Base-by-base conservation (phyloP, 805 yeast species). In the Metschnikowia similis region DNA sequence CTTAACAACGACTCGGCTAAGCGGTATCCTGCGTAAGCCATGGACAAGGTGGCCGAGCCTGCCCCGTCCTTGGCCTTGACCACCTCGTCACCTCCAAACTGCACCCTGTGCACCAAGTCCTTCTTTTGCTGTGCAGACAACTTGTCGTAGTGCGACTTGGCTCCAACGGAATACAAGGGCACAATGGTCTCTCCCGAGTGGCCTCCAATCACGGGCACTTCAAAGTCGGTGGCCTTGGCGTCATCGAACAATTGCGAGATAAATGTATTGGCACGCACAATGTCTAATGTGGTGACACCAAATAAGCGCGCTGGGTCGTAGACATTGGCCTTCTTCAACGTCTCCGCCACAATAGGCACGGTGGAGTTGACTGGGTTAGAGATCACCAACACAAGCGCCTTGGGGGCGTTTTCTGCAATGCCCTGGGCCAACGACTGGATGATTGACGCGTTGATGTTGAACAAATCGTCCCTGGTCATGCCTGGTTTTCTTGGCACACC, bases 171-270 rank as follows among this genome's bases (percentile, higher is more conserved):
- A 66, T 85, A 81, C 58, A 90, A 76, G 48, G 97, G 97, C 38
- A 90, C 94, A 64, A 90, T 90, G 45, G 97, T 90, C 65, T 86
- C 92, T 56, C 97, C 97, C 31, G 96, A 88, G 76, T 90, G 97
- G 47, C 97, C 97, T 54, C 97, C 97, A 58, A 90, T 75, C 48
- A 91, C 96, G 17, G 89, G 84, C 48, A 89, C 74, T 58, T 77
- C 78, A 56, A 73, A 77, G 56, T 78, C 73, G 46, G 87, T 76
- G 55, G 81, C 75, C 55, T 73, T 70, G 48, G 75, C 54, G 30
- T 70, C 71, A 21, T 58, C 65, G 48, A 71, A 71, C 44, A 81
- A 69, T 59, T 81, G 82, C 41, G 89, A 77, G 54, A 85, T 71
- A 68, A 89, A 89, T 41, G 89, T 84, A 67, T 89, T 85, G 49